A percentile compares a stretch with the other conserved stretches of the same genome.
Evolutionary conservation across 2,329 filamentous ascomycete species (phyloP).

Genomic region (Colletotrichum acutatum): DNA sequence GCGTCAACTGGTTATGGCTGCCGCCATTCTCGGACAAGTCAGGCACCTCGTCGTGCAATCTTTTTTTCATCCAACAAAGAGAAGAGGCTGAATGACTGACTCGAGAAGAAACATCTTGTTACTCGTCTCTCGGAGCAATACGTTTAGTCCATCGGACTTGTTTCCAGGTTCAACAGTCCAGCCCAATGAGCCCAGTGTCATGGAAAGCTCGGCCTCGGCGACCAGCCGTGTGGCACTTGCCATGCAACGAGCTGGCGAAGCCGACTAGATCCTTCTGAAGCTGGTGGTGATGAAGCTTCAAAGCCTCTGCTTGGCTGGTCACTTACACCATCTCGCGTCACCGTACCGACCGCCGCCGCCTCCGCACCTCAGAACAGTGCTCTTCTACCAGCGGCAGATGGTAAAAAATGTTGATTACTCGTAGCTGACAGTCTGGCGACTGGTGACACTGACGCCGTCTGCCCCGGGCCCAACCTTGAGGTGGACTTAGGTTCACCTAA

Average conservation of each 20-base stretch:
- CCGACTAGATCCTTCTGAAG: background rate
- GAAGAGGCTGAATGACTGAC: constrained; percentile 30
- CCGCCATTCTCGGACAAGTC: constrained; percentile 30
- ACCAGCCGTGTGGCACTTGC: constrained; percentile 6
- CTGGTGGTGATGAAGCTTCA: constrained; percentile 10
- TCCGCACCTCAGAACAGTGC: background rate
- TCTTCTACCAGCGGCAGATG: background rate
- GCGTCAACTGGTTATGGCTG: constrained; percentile 7
- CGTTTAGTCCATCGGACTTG: constrained; percentile 15
- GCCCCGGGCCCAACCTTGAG: constrained; percentile 2
- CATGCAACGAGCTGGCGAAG: background rate
- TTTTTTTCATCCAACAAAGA: constrained; percentile 25
- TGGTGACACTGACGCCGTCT: constrained; percentile 20
- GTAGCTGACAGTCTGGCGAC: background rate
- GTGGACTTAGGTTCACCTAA: constrained; percentile 2
- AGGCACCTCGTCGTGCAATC: constrained; percentile 29
- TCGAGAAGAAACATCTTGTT: constrained; percentile 30
- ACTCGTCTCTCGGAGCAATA: constrained; percentile 29
- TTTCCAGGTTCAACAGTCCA: background rate
- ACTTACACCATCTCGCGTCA: constrained; percentile 31
- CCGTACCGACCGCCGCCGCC: constrained; percentile 19
- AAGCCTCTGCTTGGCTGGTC: constrained; percentile 20
- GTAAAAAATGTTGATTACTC: constrained; percentile 1
- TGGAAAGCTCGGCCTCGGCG: background rate
- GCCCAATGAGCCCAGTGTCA: background rate